Base-by-base conservation (phyloP, 371 early-diverging fungal species). In the Zancudomyces culisetae region DNA sequence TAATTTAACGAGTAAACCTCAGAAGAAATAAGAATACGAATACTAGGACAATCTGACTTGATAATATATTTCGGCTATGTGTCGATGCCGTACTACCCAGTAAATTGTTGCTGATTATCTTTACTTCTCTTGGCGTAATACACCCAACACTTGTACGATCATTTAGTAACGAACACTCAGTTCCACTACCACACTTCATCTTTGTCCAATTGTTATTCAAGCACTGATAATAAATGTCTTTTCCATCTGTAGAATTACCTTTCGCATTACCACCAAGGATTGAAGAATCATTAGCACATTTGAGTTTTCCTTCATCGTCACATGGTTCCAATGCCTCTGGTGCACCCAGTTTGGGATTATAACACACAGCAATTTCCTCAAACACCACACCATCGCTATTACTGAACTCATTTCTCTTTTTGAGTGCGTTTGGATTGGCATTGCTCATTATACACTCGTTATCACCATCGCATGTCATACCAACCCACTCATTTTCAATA, bases 381-480 rank as follows among this genome's bases (percentile, higher is more conserved):
- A 52, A 35, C 18, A 58, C 53, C 22, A 53, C 47, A 42, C 56
- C 55, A 12, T 54, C 57, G 22, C 53, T 30, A 15, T 62, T 53
- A 20, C 56, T 45, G n/a, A n/a, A n/a, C n/a, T n/a, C n/a, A n/a
- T n/a, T n/a, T n/a, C n/a, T n/a, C n/a, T n/a, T n/a, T n/a, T n/a
- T n/a, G n/a, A n/a, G n/a, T n/a, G n/a, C n/a, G n/a, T n/a, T n/a
- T n/a, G n/a, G n/a, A n/a, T n/a, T n/a, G n/a, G n/a, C n/a, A n/a
- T n/a, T n/a, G n/a, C n/a, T n/a, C n/a, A n/a, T n/a, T n/a, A n/a
- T 40, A 51, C 66, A 65, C 12, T 61, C 55, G 22, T 64, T 65
- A 40, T 19, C 42, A 26, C 55, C 61, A 2, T 61, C 59, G 47
- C 66, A 65, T n/a, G 46, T 52, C 57, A 66, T 57, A 27, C 56